phyloP scores from a whole-genome alignment of 352 stramenopile species.

The Pythium folliculosum region DNA sequence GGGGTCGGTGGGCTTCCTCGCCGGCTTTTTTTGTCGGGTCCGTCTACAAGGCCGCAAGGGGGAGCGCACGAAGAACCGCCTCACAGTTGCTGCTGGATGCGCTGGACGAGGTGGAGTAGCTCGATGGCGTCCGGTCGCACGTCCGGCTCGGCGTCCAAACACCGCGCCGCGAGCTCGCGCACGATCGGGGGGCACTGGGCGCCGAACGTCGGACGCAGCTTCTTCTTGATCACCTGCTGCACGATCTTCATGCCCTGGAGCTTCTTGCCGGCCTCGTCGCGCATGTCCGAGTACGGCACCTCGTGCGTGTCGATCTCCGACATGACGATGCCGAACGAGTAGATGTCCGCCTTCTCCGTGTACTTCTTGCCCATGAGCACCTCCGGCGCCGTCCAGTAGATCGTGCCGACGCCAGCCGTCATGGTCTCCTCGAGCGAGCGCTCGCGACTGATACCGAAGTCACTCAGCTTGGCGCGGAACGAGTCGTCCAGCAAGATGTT shows the following conservation, averaged over 20 bases:
- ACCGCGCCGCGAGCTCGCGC: constrained; percentile 59
- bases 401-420: constrained; percentile 77
- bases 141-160: constrained; percentile 67
- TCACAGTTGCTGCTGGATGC: constrained; percentile 28
- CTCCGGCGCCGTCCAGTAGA: constrained; percentile 38
- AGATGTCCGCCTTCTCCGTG: constrained; percentile 22
- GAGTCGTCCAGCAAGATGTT: constrained; percentile 20
- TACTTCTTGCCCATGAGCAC: constrained; percentile 36
- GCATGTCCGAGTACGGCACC: constrained; percentile 44
- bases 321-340: constrained; percentile 17
- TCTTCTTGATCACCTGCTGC: constrained; percentile 74
- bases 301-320: constrained; percentile 28
- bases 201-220: constrained; percentile 63
- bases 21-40: neutral
- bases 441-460: constrained; percentile 63
- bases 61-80: neutral
- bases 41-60: neutral
- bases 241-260: constrained; percentile 84
- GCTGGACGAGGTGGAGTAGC: constrained; percentile 61
- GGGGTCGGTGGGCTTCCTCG: neutral
- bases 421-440: constrained; percentile 81
- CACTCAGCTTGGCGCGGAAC: constrained; percentile 21
- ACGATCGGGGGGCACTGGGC: constrained; percentile 51
- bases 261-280: constrained; percentile 69
- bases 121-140: constrained; percentile 65